These are phyloP conservation scores for Batkoa obscura DNA, from an alignment of 371 early-diverging fungal species.

Conservation along the genomic window DNA sequence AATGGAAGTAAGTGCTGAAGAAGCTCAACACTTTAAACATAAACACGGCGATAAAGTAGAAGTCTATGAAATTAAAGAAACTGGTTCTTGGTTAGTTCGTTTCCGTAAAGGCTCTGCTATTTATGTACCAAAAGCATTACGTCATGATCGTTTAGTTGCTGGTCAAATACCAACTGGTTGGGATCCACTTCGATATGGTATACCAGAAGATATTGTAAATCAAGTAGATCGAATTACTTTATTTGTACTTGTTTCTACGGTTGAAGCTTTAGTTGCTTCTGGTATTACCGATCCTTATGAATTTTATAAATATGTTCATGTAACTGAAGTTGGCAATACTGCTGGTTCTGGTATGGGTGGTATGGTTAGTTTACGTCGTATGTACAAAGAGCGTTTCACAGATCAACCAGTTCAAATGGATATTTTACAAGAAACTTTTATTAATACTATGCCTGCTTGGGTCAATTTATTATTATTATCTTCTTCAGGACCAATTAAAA, in stretches of 20 bases:
- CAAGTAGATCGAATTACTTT: constrained; percentile 86
- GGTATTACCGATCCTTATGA: constrained; percentile 96
- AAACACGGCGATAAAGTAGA: constrained; percentile 78
- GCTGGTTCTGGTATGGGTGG: constrained; percentile 82
- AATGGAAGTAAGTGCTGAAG: constrained; percentile 77
- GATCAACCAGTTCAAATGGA: constrained; percentile 85
- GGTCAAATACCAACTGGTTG: constrained; percentile 92
- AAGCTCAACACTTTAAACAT: constrained; percentile 75
- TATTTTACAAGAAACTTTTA: constrained; percentile 87
- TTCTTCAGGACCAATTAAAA: constrained; percentile 90
- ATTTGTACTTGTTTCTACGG: constrained; percentile 75
- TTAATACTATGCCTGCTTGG: constrained; percentile 95
- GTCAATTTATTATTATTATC: constrained; percentile 88
- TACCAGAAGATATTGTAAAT: constrained; percentile 78
- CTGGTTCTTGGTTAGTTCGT: constrained; percentile 55
- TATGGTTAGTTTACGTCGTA: constrained; percentile 50
- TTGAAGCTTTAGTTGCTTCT: constrained; percentile 76
- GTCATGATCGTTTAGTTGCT: constrained; percentile 84
- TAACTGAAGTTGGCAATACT: constrained; percentile 82
- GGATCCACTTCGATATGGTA: constrained; percentile 80
- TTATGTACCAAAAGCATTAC: constrained; percentile 84
- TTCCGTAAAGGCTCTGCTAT: constrained; percentile 75
- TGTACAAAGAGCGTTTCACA: constrained; percentile 56
- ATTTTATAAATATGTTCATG: constrained; percentile 91
- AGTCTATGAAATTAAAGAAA: constrained; percentile 38